Base-by-base conservation (phyloP, 2,329 filamentous ascomycete genomes). In the Monilinia vaccinii-corymbosi region DNA sequence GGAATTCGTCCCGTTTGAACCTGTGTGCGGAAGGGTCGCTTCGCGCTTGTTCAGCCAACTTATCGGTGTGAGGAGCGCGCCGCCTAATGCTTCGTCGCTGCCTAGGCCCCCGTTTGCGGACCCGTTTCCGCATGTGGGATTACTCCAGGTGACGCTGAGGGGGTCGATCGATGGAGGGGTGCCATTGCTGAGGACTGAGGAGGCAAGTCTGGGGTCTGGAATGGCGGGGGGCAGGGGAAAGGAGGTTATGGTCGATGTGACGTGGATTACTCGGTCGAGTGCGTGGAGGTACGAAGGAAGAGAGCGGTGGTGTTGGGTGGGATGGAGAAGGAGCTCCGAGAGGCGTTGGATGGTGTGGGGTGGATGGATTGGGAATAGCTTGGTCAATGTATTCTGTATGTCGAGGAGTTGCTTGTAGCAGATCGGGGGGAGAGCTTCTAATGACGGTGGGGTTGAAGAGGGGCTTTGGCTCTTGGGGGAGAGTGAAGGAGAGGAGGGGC, bases 311-410 rank as follows among this genome's bases (percentile, higher is more conserved):
- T 96, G 88, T 59, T 81, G 80, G 62, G 79, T 86, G 1, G 94
- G 94, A 31, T 79, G 75, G 40, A 96, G 78, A 5, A 96, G 78
- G 34, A 97, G 85, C 77, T 99, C 94, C 25, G 91, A 85, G 25
- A 99, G 81, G 44, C 94, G 88, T 75, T 99, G 94, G 63, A 97
- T 82, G 3, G 94, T 97, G 72, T 97, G 91, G 0, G 94, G 94
- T 1, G 94, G 93, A 67, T 88, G 82, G 3, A 78, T 77, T 25
- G 82, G 71, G 73, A 99, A 99, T 65, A 81, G 82, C 3, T 77
- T 78, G 53, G 75, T 78, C 44, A 96, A 77, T 18, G 86, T 84
- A 7, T 74, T 73, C 44, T 75, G 79, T 65, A 90, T 86, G 60
- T 82, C 82, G 61, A 74, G 71, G 50, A 90, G 75, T 70, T 55